Percentiles rank a stretch among this genome's conserved stretches.
Evolutionary conservation across 345 rosid species (phyloP).

Genomic region (thale cress (Arabidopsis thaliana)): TAIR10.1 NC_003075.7:15979501-15980000

Average conservation of each 20-base stretch:
- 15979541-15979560: not conserved
- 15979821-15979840: slow-evolving; percentile 1
- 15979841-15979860: slow-evolving; percentile 37
- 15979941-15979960: slow-evolving; percentile 79
- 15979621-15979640: slow-evolving; percentile 51
- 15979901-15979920: slow-evolving; percentile 67
- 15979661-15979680: slow-evolving; percentile 86
- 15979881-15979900: slow-evolving; percentile 60
- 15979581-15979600: slow-evolving; percentile 38
- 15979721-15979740: slow-evolving; percentile 72
- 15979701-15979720: slow-evolving; percentile 75
- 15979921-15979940: slow-evolving; percentile 66
- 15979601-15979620: slow-evolving; percentile 36
- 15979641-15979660: slow-evolving; percentile 62
- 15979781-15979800: not conserved
- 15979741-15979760: slow-evolving; percentile 71
- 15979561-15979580: slow-evolving; percentile 36
- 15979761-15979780: slow-evolving; percentile 70
- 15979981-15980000: slow-evolving; percentile 34
- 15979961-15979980: slow-evolving; percentile 73
- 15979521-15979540: not conserved
- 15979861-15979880: slow-evolving; percentile 73
- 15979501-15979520: slow-evolving; percentile 23
- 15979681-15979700: slow-evolving; percentile 71
- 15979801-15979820: slow-evolving; percentile 5